Conservation (phyloP, 352 stramenopile species). For the Phytopythium helicoides region DNA sequence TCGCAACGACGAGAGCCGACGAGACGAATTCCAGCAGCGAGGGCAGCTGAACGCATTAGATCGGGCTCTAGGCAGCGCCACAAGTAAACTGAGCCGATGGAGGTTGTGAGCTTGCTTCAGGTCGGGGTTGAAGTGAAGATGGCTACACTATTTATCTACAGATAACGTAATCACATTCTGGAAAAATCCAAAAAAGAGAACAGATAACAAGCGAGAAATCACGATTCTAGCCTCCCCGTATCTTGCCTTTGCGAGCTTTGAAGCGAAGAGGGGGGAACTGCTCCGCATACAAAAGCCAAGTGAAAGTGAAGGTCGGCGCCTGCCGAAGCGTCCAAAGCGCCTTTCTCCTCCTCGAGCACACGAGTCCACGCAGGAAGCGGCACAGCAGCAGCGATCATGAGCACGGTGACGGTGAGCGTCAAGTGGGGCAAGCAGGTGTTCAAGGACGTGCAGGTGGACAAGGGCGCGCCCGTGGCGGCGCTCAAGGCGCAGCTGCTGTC, state of each 20-base stretch:
- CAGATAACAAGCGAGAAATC: not conserved
- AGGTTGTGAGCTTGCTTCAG: too few relatives aligned
- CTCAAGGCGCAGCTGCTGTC: slow-evolving; percentile 84
- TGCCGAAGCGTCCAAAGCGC: too few relatives aligned
- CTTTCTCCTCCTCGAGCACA: not conserved
- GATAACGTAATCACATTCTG: too few relatives aligned
- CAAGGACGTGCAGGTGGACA: slow-evolving; percentile 63
- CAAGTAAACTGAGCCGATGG: not conserved
- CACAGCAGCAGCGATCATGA: slow-evolving; percentile 15
- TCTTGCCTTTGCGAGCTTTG: not conserved
- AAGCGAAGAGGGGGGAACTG: not conserved
- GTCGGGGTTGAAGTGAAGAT: too few relatives aligned
- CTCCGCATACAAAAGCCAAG: slow-evolving; percentile 1
- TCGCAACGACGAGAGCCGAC: slow-evolving; percentile 28
- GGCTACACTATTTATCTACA: too few relatives aligned
- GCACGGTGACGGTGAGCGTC: slow-evolving; percentile 64
- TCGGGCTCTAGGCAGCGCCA: slow-evolving; percentile 2
- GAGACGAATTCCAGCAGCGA: slow-evolving; percentile 33
- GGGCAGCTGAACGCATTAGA: slow-evolving; percentile 40
- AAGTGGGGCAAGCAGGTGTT: slow-evolving; percentile 90
- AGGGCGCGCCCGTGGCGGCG: slow-evolving; percentile 52
- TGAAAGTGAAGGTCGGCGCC: not conserved
- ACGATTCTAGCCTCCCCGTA: not conserved
- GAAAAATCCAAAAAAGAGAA: slow-evolving; percentile 1
- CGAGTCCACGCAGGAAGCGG: not conserved